phyloP scores from a whole-genome alignment of 495 filamentous ascomycete species.

The Delitschia confertaspora region DNA sequence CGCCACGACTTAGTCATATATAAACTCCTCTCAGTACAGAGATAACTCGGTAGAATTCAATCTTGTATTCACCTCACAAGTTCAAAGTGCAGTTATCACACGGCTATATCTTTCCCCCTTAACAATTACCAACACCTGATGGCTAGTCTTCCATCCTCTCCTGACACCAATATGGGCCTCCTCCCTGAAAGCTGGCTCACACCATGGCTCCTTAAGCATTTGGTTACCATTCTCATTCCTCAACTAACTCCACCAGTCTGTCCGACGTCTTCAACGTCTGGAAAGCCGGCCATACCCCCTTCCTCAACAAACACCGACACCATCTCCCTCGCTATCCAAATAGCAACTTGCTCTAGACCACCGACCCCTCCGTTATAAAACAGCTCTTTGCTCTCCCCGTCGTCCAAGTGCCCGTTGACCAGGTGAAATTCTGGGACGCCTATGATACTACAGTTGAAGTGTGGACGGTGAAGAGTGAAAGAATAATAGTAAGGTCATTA shows the following conservation, averaged over 20 bases:
- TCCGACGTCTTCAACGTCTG: neutral
- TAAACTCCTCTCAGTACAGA: no score
- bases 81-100: no score
- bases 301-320: constrained; percentile 2
- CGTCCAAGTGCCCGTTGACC: constrained; percentile 1
- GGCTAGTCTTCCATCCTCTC: constrained; percentile 1
- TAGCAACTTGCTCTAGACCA: constrained; percentile 7
- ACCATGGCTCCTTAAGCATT: no score
- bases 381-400: constrained; percentile 6
- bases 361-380: neutral
- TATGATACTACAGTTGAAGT: constrained; percentile 4
- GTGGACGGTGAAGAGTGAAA: constrained; percentile 9
- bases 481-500: constrained; percentile 5
- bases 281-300: constrained; percentile 6
- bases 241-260: neutral
- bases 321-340: constrained; percentile 4
- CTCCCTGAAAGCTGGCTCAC: no score
- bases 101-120: no score
- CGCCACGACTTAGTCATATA: no score
- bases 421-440: constrained; percentile 1
- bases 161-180: no score
- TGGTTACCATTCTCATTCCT: neutral
- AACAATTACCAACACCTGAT: no score
- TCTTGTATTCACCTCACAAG: no score
- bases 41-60: no score